These are phyloP conservation scores for Paxillus involutus DNA, from an alignment of 768 basidiomycete genomes.

Conservation along the genomic window DNA sequence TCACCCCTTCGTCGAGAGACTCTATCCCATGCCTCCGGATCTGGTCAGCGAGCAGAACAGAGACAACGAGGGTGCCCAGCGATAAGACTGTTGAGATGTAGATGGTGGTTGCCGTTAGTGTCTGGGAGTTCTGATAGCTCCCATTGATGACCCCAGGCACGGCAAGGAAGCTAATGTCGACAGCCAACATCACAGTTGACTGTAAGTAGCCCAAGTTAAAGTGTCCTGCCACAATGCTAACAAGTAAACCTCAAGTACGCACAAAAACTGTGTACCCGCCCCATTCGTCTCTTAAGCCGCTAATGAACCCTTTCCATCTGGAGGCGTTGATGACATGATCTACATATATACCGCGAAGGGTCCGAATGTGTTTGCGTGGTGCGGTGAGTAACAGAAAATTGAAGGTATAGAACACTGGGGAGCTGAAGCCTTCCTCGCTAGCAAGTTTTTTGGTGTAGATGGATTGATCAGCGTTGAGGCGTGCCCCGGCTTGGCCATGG, in stretches of 20 bases:
- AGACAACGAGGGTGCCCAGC: conserved; percentile 35
- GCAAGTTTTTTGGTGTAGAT: conserved; percentile 10
- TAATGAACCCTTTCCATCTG: conserved; percentile 42
- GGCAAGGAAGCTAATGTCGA: conserved; percentile 53
- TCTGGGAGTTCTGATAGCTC: background rate
- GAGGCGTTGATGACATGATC: conserved; percentile 40
- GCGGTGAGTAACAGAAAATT: conserved; percentile 44
- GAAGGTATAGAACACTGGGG: conserved; percentile 13
- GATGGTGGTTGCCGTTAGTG: conserved; percentile 29
- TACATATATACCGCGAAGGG: conserved; percentile 43
- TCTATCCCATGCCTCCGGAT: conserved; percentile 10
- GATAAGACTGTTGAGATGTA: conserved; percentile 38
- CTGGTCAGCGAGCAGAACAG: conserved; percentile 28
- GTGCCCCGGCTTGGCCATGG: conserved; percentile 36
- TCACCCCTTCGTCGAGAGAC: background rate
- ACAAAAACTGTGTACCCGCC: conserved; percentile 49
- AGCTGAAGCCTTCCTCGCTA: conserved; percentile 35
- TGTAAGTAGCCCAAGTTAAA: conserved; percentile 13
- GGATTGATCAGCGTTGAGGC: conserved; percentile 31
- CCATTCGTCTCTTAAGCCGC: conserved; percentile 45
- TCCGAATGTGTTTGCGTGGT: conserved; percentile 42
- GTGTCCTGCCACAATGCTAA: background rate
- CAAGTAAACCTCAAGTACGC: conserved; percentile 13
- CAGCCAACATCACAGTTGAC: conserved; percentile 51
- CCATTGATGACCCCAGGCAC: conserved; percentile 40